phyloP scores from a whole-genome alignment of 352 stramenopile genomes.

The Phytophthora meadii region DNA sequence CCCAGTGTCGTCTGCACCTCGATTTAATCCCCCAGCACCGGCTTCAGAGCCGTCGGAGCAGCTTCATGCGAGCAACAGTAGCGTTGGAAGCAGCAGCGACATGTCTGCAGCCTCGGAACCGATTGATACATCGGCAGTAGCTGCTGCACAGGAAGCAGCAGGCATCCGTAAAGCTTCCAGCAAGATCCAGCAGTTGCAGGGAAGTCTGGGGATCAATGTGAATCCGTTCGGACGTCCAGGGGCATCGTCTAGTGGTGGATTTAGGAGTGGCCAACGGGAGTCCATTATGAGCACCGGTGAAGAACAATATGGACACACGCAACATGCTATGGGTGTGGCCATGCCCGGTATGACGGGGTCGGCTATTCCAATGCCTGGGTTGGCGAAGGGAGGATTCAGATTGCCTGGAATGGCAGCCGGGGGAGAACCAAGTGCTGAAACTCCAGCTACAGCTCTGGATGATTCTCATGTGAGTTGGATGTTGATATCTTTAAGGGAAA shows the following conservation, averaged over 20 bases:
- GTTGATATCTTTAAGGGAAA: not conserved
- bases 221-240: slow-evolving; percentile 76
- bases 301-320: slow-evolving; percentile 72
- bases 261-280: slow-evolving; percentile 37
- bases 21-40: slow-evolving; percentile 32
- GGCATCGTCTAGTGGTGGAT: slow-evolving; percentile 41
- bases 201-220: slow-evolving; percentile 84
- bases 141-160: slow-evolving; percentile 41
- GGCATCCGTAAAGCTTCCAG: slow-evolving; percentile 43
- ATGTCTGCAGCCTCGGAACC: slow-evolving; percentile 25
- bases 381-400: slow-evolving; percentile 71
- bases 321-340: slow-evolving; percentile 73
- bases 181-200: slow-evolving; percentile 82
- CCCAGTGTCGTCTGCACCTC: slow-evolving; percentile 31
- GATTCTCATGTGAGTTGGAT: slow-evolving; percentile 67
- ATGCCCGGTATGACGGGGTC: slow-evolving; percentile 83
- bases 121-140: slow-evolving; percentile 35
- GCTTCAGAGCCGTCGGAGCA: slow-evolving; percentile 16
- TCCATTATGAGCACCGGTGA: slow-evolving; percentile 89
- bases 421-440: slow-evolving; percentile 32
- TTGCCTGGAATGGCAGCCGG: slow-evolving; percentile 69
- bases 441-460: slow-evolving; percentile 43
- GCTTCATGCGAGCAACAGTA: slow-evolving; percentile 16
- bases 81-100: slow-evolving; percentile 21
- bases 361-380: slow-evolving; percentile 83